Evolutionary conservation across 495 filamentous ascomycete genomes (phyloP).

Genomic region (Penicillium ochrochloron): DNA sequence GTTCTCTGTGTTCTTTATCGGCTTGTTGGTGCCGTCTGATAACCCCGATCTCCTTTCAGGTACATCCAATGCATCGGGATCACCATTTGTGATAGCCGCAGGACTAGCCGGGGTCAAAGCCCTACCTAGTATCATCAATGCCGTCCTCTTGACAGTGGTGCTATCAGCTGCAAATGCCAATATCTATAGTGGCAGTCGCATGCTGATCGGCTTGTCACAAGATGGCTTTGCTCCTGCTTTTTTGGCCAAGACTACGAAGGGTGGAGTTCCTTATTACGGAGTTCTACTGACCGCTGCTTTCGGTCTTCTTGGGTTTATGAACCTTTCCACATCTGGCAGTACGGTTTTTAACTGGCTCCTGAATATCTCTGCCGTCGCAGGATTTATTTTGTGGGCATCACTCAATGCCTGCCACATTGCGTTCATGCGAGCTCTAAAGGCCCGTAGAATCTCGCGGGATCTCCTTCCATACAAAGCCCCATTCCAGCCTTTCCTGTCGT

Average conservation of each 20-base stretch:
- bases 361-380: conserved; percentile 61
- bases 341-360: conserved; percentile 52
- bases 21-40: conserved; percentile 61
- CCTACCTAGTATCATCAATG: conserved; percentile 73
- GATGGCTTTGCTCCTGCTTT: conserved; percentile 57
- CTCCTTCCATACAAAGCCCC: conserved; percentile 55
- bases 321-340: conserved; percentile 32
- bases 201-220: conserved; percentile 57
- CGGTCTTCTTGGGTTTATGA: conserved; percentile 52
- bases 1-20: conserved; percentile 66
- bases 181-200: conserved; percentile 67
- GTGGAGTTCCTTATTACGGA: conserved; percentile 46
- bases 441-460: conserved; percentile 49
- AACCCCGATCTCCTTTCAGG: conserved; percentile 30
- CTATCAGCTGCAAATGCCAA: conserved; percentile 71
- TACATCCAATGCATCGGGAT: conserved; percentile 30
- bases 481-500: conserved; percentile 55
- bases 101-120: conserved; percentile 60
- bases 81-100: conserved; percentile 62
- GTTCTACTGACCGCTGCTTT: conserved; percentile 46
- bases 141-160: conserved; percentile 65
- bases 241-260: conserved; percentile 44
- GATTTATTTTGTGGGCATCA: conserved; percentile 62
- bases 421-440: conserved; percentile 57
- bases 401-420: conserved; percentile 57